Evolutionary conservation across 2,329 filamentous ascomycete species (phyloP), one percentile per base, ranked within the genome.

Genomic region (Colletotrichum graminicola): DNA sequence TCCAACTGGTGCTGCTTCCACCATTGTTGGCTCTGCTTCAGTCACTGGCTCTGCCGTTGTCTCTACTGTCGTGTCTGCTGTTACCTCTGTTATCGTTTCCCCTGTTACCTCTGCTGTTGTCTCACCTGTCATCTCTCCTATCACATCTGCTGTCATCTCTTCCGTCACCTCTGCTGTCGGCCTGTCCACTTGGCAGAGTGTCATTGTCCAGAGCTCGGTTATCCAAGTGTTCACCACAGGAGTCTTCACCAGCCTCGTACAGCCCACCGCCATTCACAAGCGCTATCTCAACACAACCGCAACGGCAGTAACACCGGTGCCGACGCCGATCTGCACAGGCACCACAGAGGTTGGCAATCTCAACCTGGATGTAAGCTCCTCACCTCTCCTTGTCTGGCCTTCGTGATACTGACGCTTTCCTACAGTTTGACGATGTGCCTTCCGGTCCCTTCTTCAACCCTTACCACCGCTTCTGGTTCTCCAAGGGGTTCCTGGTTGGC

Each of bases 371-470:
- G 82, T 84, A 75, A 78, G 82, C 77, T 60, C 61, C 7, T 11
- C 10, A 1, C 45, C 45, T 12, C 74, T 79, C 71, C 77, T 71
- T n/a, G 2, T 34, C 21, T 29, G 2, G 14, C 8, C 16, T 43
- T 34, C 32, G 12, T n/a, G 3, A 11, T 26, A 23, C 64, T 71
- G 55, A 64, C 59, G n/a, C 29, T n/a, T 8, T 23, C 18, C 1
- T 47, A 26, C 61, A 84, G 82, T 84, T 84, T 67, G 82, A 84
- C 64, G 75, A 77, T 21, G 68, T 78, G 6, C 77, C 76, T n/a
- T 69, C 77, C 10, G 82, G 82, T 0, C 81, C 81, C 12, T 75
- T 84, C 2, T 81, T 82, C 75, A 83, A 83, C 29, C 82, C 82
- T 1, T 76, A 78, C 23, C 77, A 80, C 8, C 79, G 81, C 57